Percentiles rank a stretch among this genome's conserved stretches.
phyloP scores from a whole-genome alignment of 2,329 filamentous ascomycete genomes.

The Westerdykella sp. region DNA sequence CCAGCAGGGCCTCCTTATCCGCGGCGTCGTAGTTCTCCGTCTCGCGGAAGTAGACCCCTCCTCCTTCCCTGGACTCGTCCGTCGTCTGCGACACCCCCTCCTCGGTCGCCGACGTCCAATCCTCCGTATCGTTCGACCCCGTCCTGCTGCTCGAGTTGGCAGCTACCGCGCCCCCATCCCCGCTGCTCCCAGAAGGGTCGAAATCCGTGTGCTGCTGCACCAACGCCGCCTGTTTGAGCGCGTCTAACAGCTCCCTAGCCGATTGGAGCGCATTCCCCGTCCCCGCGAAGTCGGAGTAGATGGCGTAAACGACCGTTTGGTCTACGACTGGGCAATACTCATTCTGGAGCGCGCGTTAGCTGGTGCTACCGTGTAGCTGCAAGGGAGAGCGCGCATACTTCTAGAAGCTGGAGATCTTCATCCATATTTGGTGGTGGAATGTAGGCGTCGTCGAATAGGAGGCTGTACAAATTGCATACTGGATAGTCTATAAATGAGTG shows the following conservation, averaged over 20 bases:
- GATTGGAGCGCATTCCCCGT: constrained; percentile 45
- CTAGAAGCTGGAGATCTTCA: constrained; percentile 30
- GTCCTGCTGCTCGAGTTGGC: constrained; percentile 12
- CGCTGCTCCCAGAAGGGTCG: constrained; percentile 67
- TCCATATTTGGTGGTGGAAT: constrained; percentile 29
- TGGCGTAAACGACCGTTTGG: constrained; percentile 67
- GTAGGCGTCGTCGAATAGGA: too few species aligned
- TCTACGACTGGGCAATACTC: constrained; percentile 72
- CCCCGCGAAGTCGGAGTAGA: constrained; percentile 68
- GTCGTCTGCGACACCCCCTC: constrained; percentile 39
- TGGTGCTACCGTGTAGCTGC: constrained; percentile 8
- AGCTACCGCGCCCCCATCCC: constrained; percentile 19
- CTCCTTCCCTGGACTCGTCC: background rate
- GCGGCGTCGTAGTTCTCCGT: constrained; percentile 39
- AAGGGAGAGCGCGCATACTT: constrained; percentile 19
- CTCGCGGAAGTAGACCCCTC: background rate
- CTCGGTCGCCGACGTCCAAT: constrained; percentile 28
- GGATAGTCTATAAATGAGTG: too few species aligned
- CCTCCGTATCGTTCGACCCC: constrained; percentile 19
- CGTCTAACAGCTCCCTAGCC: constrained; percentile 57
- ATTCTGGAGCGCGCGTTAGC: constrained; percentile 43
- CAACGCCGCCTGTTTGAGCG: constrained; percentile 57
- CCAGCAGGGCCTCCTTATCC: constrained; percentile 58
- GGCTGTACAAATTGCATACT: too few species aligned
- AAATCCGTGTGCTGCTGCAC: constrained; percentile 69